A percentile compares a stretch with the other conserved stretches of the same genome.
These are phyloP conservation scores for Penicillium bovifimosum DNA, from an alignment of 495 filamentous ascomycete species.

Conservation along the genomic window DNA sequence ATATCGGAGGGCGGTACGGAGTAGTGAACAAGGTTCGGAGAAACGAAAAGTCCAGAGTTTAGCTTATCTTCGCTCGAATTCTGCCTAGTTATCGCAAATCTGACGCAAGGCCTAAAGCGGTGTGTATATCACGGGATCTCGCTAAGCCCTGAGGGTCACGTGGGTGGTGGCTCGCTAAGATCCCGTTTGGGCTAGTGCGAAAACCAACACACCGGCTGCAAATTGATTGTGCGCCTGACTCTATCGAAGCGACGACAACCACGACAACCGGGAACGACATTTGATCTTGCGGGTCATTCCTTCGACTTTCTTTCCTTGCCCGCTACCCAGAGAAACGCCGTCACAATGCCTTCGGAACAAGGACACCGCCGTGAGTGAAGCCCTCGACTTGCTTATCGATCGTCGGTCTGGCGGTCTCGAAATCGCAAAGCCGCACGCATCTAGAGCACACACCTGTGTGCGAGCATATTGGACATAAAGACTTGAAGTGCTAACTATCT, in stretches of 20 bases:
- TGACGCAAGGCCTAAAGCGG: neutral
- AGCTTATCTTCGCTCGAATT: neutral
- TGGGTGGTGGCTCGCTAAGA: constrained; percentile 27
- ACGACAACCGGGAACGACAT: constrained; percentile 44
- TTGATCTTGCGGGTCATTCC: constrained; percentile 47
- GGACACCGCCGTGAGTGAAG: constrained; percentile 75
- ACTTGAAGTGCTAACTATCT: constrained; percentile 30
- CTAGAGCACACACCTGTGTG: constrained; percentile 4
- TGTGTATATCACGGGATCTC: constrained; percentile 34
- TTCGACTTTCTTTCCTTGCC: constrained; percentile 47
- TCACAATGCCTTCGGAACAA: constrained; percentile 77
- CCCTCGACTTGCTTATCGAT: constrained; percentile 13
- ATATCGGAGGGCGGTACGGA: neutral
- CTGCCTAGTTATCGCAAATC: neutral
- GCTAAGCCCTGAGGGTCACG: constrained; percentile 28
- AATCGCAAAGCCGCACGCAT: constrained; percentile 20
- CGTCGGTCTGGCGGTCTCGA: constrained; percentile 8
- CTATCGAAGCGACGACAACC: constrained; percentile 48
- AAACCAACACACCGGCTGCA: constrained; percentile 37
- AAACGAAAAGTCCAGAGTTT: neutral
- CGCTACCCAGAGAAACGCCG: constrained; percentile 44
- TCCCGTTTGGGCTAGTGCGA: constrained; percentile 38
- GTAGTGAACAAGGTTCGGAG: neutral
- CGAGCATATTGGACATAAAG: constrained; percentile 6
- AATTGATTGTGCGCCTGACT: constrained; percentile 43